Percentiles rank a stretch among this genome's conserved stretches.
Evolutionary conservation across 2,329 filamentous ascomycete genomes (phyloP).

Genomic region (Chaetomiaceae sp.): DNA sequence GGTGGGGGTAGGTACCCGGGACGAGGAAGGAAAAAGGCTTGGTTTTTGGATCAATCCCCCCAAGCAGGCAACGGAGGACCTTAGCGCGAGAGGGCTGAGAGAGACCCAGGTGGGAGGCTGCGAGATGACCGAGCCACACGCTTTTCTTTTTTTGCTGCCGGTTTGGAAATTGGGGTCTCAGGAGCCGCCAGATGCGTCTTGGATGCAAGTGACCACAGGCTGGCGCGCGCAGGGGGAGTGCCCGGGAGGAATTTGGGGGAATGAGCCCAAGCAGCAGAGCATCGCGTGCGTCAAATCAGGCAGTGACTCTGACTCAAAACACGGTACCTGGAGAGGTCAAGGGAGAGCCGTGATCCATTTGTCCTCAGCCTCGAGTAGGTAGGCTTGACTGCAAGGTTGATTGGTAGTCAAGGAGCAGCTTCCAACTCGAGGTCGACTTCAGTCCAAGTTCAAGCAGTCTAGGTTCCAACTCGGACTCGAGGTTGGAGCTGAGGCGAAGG

Average conservation of each 20-base stretch:
- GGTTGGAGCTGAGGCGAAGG: too few species aligned
- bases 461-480: too few species aligned
- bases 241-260: too few species aligned
- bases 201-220: neutral
- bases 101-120: constrained; percentile 19
- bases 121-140: constrained; percentile 18
- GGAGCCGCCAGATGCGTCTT: constrained; percentile 3
- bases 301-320: neutral
- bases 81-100: constrained; percentile 29
- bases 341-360: constrained; percentile 1
- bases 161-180: constrained; percentile 17
- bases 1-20: constrained; percentile 1
- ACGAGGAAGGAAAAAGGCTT: neutral
- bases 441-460: too few species aligned
- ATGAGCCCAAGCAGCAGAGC: neutral
- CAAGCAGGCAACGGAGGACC: constrained; percentile 2
- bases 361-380: too few species aligned
- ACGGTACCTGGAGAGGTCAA: neutral
- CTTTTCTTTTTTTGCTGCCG: constrained; percentile 12
- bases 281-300: constrained; percentile 3
- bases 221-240: constrained; percentile 2
- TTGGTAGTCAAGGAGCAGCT: too few species aligned
- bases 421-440: too few species aligned
- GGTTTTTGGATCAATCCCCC: constrained; percentile 20
- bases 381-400: too few species aligned